Evolutionary conservation across 768 basidiomycete genomes (phyloP), one percentile per base, ranked within the genome.

Genomic region (Leucocoprinus leucothites): DNA sequence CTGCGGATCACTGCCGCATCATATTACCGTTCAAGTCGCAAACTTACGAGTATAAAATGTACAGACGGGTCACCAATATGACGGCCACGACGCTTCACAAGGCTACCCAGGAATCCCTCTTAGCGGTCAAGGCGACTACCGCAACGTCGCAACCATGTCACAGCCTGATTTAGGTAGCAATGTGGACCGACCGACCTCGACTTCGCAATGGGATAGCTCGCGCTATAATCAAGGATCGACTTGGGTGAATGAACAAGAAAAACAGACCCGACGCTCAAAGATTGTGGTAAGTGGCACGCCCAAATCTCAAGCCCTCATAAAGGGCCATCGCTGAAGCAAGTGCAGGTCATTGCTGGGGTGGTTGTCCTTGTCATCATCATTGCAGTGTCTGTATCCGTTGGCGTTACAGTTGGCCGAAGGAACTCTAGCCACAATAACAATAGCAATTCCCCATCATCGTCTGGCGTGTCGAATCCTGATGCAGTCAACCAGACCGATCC

Each of bases 401-500:
- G 54, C 21, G 54, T 56, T 9, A 35, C 38, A 18, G 48, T 56
- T 6, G 40, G 47, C 16, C 47, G 54, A 16, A 42, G 26, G 22
- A 40, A 47, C 18, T 24, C 13, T 18, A n/a, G 22, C 24, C 24
- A 4, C 31, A 14, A 14, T 22, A 40, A 4, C 31, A 14, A 14
- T 16, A 6, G 2, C 46, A 14, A 26, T 22, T 24, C 38, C 4
- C 14, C 38, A 13, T 9, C 38, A 31, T 31, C 31, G 31, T 26
- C 22, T 24, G 24, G 14, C 19, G 11, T 16, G n/a, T 25, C 44
- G 18, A 53, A 45, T 16, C 44, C 51, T 9, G 46, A 56, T 19
- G 56, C 62, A 9, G 66, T 67, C 21, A 48, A 63, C 16, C 69
- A 71, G 46, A 70, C 73, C 3, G 63, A 77, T 52, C 74, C 74